These are phyloP conservation scores for Vaccinium myrtillus DNA, from an alignment of 148 eudicot genomes.

Conservation along the genomic window DNA sequence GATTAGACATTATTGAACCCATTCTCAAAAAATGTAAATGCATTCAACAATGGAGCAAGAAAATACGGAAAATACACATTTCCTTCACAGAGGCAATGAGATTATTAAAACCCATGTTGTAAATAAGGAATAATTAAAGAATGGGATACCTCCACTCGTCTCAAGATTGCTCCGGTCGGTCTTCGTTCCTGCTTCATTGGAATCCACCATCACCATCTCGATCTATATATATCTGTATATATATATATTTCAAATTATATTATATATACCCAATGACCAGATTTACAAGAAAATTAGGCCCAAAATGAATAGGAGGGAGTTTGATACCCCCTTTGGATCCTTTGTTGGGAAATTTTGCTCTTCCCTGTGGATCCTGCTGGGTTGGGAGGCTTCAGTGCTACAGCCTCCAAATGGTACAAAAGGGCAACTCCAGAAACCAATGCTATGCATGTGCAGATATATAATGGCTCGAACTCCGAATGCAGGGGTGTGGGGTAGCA, in stretches of 20 bases:
- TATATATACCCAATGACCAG: background rate
- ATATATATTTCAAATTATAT: too few relatives aligned
- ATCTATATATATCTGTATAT: background rate
- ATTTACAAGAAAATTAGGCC: background rate
- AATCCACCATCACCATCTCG: constrained; percentile 18
- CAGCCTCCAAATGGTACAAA: background rate
- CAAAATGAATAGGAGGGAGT: background rate
- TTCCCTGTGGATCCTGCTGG: background rate
- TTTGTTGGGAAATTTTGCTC: background rate
- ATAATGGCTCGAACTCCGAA: background rate
- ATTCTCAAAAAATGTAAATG: background rate
- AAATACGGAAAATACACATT: background rate
- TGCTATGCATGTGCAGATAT: background rate
- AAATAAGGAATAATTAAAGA: background rate
- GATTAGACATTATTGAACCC: background rate
- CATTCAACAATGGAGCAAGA: background rate
- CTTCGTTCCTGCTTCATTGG: constrained; percentile 11
- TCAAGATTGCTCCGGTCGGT: constrained; percentile 7
- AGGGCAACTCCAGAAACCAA: background rate
- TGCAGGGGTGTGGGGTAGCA: background rate
- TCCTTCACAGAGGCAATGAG: background rate
- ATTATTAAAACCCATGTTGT: background rate
- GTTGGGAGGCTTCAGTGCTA: background rate
- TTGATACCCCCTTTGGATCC: background rate
- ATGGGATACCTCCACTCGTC: constrained; percentile 1